Percentiles rank a stretch among this genome's conserved stretches.
Evolutionary conservation across 1,284 basidiomycete species (phyloP).

Genomic region (Tremellales sp.): DNA sequence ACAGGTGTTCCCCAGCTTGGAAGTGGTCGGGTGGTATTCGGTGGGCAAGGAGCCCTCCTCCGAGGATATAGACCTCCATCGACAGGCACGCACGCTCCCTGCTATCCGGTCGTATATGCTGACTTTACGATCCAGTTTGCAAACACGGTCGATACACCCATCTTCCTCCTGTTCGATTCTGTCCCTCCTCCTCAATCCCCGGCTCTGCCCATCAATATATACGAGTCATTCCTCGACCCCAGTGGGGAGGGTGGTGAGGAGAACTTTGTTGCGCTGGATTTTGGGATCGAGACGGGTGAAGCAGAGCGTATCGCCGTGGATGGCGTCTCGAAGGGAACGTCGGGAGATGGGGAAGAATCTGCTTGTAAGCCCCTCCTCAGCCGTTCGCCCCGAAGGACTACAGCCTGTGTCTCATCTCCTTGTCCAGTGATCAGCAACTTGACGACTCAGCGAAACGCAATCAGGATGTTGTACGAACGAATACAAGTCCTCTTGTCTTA

Average conservation of each 20-base stretch:
- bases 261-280: slow-evolving; percentile 67
- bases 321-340: slow-evolving; percentile 76
- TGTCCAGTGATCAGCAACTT: slow-evolving; percentile 79
- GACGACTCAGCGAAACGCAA: slow-evolving; percentile 86
- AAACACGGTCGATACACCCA: slow-evolving; percentile 51
- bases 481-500: slow-evolving; percentile 79
- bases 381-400: background rate
- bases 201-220: slow-evolving; percentile 79
- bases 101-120: slow-evolving; percentile 58
- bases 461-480: slow-evolving; percentile 91
- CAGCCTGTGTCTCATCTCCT: slow-evolving; percentile 2
- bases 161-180: slow-evolving; percentile 53
- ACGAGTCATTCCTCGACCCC: slow-evolving; percentile 78
- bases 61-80: slow-evolving; percentile 74
- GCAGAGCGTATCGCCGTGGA: slow-evolving; percentile 98
- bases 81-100: slow-evolving; percentile 59
- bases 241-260: slow-evolving; percentile 63
- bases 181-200: slow-evolving; percentile 46
- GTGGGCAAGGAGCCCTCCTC: slow-evolving; percentile 67
- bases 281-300: slow-evolving; percentile 87
- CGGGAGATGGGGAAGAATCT: slow-evolving; percentile 63
- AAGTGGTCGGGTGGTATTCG: slow-evolving; percentile 96
- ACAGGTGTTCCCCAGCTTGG: slow-evolving; percentile 93
- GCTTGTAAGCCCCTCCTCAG: slow-evolving; percentile 34
- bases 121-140: slow-evolving; percentile 49